Conservation (phyloP, 148 eudicot species). For the Heliamphora exappendiculata region DNA sequence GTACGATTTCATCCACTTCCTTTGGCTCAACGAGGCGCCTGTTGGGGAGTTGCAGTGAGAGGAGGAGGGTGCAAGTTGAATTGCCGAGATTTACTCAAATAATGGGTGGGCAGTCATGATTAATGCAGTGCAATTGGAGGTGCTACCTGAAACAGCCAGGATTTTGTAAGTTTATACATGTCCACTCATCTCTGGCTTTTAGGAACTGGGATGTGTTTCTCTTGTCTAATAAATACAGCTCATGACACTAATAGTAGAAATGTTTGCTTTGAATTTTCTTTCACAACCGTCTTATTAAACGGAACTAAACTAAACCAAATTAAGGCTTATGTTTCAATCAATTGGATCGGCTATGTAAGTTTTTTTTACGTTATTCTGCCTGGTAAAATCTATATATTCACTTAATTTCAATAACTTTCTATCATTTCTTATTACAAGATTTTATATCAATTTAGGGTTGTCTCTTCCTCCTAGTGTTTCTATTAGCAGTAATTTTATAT, state of each 20-base stretch:
- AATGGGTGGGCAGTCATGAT: neutral
- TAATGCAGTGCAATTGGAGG: slow-evolving; percentile 3
- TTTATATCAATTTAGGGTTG: too few species aligned
- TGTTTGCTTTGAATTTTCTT: neutral
- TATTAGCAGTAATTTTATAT: too few species aligned
- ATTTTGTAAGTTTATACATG: neutral
- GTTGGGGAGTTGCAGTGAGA: slow-evolving; percentile 76
- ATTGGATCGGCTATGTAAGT: too few species aligned
- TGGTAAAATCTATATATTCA: too few species aligned
- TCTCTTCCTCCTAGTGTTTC: too few species aligned
- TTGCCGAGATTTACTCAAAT: neutral
- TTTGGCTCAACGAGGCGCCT: slow-evolving; percentile 84
- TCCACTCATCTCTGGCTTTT: neutral
- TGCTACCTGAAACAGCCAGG: neutral
- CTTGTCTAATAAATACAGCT: neutral
- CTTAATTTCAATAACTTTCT: too few species aligned
- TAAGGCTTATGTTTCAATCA: too few species aligned
- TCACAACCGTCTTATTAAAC: too few species aligned
- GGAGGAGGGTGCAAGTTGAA: neutral
- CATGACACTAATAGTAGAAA: neutral
- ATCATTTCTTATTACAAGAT: too few species aligned
- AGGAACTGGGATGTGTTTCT: neutral
- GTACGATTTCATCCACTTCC: slow-evolving; percentile 70
- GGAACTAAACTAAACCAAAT: too few species aligned
- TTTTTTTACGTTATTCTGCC: too few species aligned